Evolutionary conservation across 495 filamentous ascomycete genomes (phyloP).

Genomic region (Chaetomium cochliodes): DNA sequence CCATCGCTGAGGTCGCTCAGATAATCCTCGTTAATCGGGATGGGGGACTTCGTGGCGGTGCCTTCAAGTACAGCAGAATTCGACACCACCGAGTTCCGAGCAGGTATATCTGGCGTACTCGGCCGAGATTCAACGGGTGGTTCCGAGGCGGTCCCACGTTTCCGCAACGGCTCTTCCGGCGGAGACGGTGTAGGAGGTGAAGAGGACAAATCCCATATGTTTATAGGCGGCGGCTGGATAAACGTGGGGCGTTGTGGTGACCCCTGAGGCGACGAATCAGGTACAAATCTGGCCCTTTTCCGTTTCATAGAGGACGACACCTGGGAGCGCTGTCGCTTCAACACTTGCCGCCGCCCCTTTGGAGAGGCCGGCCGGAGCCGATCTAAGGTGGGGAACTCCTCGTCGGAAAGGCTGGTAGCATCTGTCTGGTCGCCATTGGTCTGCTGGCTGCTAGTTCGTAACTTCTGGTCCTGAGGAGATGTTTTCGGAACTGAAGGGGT

Average conservation of each 20-base stretch:
- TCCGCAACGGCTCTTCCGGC: conserved; percentile 11
- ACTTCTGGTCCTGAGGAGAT: conserved; percentile 20
- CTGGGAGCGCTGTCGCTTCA: conserved; percentile 28
- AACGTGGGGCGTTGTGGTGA: conserved; percentile 24
- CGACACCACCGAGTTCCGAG: neutral
- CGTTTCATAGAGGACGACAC: conserved; percentile 22
- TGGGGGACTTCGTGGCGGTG: conserved; percentile 11
- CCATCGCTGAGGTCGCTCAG: conserved; percentile 21
- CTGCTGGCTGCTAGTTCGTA: conserved; percentile 31
- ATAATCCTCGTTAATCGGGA: conserved; percentile 25
- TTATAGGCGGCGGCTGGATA: conserved; percentile 15
- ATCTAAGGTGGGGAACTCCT: conserved; percentile 42
- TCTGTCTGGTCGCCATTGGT: conserved; percentile 32
- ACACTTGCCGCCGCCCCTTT: conserved; percentile 11
- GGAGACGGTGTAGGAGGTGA: conserved; percentile 21
- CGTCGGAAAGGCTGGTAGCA: conserved; percentile 36
- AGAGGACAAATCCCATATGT: conserved; percentile 28
- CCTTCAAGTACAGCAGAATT: neutral
- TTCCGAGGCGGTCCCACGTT: conserved; percentile 15
- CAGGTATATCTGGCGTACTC: neutral
- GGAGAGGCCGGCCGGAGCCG: conserved; percentile 25
- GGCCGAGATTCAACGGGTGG: conserved; percentile 2
- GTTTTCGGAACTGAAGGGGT: conserved; percentile 34
- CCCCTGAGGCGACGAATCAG: conserved; percentile 24
- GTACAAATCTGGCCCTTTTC: conserved; percentile 26